Evolutionary conservation across 345 rosid genomes (phyloP), one percentile per base, ranked within the genome.

Genomic region (Eucalyptus virginea): DNA sequence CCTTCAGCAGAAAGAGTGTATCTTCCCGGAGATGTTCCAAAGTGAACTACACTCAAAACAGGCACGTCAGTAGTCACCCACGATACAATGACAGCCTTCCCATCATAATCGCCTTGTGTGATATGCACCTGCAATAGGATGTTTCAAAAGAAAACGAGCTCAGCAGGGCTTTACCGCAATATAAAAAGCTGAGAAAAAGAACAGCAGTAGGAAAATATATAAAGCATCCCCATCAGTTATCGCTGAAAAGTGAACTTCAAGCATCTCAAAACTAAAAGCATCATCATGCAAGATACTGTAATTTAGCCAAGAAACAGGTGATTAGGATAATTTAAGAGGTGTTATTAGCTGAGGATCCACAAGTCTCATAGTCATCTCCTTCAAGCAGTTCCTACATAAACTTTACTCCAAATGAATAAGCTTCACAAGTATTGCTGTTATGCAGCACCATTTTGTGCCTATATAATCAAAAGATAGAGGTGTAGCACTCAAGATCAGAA

Each of bases 31-130:
- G 94, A 92, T 9, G 91, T 80, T 52, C 99, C 98, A 91, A 94
- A 98, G 86, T 91, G 93, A 56, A 96, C 97, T 90, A 88, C 90
- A 90, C 94, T 93, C 26, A 92, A 88, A 72, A 94, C 98, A 60
- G 96, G 96, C 81, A 94, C 95, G 87, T 94, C 95, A 67, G 96
- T 92, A 26, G 98, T 95, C 81, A 97, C 96, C 99, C 99, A 97
- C 24, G 99, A 95, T 88, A 98, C 86, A 65, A 98, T 96, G 32
- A 97, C 96, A 86, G 97, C 99, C 88, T 92, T 97, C 56, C 99
- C 99, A 88, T 95, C 94, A 88, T 97, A 96, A 89, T 98, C 98
- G 88, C 98, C 99, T 94, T 98, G 99, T 34, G 99, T 97, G 85
- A 98, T 96, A 92, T 92, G 99, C 49, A 98, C 98, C 98, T 96